These are phyloP conservation scores for Arachis monticola DNA, from an alignment of 331 rosid genomes.

Conservation along the genomic window DNA sequence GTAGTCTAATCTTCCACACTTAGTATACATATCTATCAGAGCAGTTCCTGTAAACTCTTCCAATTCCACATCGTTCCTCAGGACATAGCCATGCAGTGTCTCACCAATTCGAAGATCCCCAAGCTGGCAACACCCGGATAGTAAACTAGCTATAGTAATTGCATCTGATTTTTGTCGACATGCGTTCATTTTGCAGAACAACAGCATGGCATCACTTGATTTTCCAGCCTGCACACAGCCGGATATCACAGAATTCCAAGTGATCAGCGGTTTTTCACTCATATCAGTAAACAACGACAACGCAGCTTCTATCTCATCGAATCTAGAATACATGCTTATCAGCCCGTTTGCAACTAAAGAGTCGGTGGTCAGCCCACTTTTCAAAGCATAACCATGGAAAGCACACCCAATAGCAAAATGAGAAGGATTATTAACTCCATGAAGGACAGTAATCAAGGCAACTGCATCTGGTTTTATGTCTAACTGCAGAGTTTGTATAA, in stretches of 20 bases:
- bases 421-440: constrained; percentile 62
- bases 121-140: constrained; percentile 80
- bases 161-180: constrained; percentile 63
- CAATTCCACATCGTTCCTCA: constrained; percentile 60
- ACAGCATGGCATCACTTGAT: constrained; percentile 61
- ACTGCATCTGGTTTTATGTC: constrained; percentile 72
- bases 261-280: constrained; percentile 55
- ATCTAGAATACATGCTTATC: constrained; percentile 79
- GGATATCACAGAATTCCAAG: constrained; percentile 83
- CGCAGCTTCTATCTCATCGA: constrained; percentile 57
- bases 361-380: constrained; percentile 55
- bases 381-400: constrained; percentile 70
- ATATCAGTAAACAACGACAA: constrained; percentile 57
- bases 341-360: constrained; percentile 69
- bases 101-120: constrained; percentile 66
- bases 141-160: constrained; percentile 68
- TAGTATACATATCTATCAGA: constrained; percentile 80
- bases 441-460: constrained; percentile 69
- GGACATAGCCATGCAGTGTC: constrained; percentile 57
- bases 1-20: constrained; percentile 76
- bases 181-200: constrained; percentile 64
- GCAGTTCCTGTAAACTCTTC: constrained; percentile 76
- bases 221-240: constrained; percentile 81
- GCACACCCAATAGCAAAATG: constrained; percentile 59
- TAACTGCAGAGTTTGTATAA: constrained; percentile 50